A percentile compares a stretch with the other conserved stretches of the same genome.
phyloP scores from a whole-genome alignment of 192 early-diverging fungal species.

The Podila verticillata region DNA sequence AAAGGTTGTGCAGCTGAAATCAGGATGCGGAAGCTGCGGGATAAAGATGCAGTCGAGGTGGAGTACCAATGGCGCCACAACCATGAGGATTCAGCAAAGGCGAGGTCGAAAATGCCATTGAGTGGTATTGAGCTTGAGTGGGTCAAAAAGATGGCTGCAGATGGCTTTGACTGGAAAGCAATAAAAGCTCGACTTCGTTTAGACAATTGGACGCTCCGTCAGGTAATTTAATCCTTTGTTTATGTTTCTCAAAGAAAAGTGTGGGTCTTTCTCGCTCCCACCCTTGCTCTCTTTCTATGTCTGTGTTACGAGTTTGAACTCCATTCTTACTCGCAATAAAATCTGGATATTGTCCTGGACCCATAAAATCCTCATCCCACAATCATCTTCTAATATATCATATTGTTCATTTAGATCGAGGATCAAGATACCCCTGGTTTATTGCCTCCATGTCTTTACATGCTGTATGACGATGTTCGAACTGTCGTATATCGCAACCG shows the following conservation, averaged over 20 bases:
- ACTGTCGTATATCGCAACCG: constrained; percentile 17
- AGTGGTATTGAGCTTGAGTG: constrained; percentile 8
- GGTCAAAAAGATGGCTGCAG: constrained; percentile 17
- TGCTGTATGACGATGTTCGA: constrained; percentile 18
- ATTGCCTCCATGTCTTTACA: constrained; percentile 13
- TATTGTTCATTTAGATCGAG: constrained; percentile 6
- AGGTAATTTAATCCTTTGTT: constrained; percentile 1
- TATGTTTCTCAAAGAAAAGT: too few species aligned
- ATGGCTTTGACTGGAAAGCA: constrained; percentile 8
- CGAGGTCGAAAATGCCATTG: constrained; percentile 16
- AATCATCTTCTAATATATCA: neutral
- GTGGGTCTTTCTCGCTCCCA: too few species aligned
- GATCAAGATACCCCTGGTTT: constrained; percentile 1
- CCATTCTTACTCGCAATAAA: neutral
- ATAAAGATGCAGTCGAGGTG: constrained; percentile 14
- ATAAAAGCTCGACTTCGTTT: constrained; percentile 13
- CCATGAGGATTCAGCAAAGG: constrained; percentile 19
- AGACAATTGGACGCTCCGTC: constrained; percentile 1
- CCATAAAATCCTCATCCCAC: neutral
- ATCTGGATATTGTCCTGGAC: neutral
- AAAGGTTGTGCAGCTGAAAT: constrained; percentile 20
- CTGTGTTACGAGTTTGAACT: neutral
- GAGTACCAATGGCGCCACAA: constrained; percentile 20
- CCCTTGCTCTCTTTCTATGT: too few species aligned
- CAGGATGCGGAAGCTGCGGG: constrained; percentile 16